Evolutionary conservation across 257 asterid genomes (phyloP), one percentile per base, ranked within the genome.

Genomic region (Eustoma russellianum): DNA sequence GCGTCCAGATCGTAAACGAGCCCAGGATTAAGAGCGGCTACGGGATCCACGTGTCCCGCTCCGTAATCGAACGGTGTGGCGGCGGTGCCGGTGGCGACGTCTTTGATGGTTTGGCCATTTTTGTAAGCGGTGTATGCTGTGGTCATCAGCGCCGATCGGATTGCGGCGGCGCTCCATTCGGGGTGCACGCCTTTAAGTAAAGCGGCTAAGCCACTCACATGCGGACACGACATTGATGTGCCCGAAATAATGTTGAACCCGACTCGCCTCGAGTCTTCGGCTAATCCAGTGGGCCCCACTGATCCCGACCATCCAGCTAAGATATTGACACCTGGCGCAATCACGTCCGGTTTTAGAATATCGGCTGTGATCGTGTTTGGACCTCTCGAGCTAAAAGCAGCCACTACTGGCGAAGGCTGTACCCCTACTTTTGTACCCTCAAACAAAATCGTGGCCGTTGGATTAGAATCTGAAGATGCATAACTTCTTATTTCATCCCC

Each of bases 21-120:
- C 3, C 97, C 98, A 0, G 98, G 98, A 55, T 88, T 51, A 17
- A 81, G 73, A 28, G 98, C 98, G 0, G 98, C 52, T 3, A 81
- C 74, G 17, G 98, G 98, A 70, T 92, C 83, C 72, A 88, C 98
- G 68, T 92, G 94, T 18, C 97, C 97, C 0, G 98, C 69, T 0
- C 98, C 97, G 13, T 82, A 82, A 53, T 88, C 95, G 52, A 72
- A 85, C 57, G 97, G 79, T 0, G 97, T 88, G 2, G 97, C 77
- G 13, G 94, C 77, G 30, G 79, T 66, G 3, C 98, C 94, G 0
- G 97, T 92, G 8, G 97, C 71, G 0, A 78, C 60, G 8, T 92
- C 97, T 38, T 65, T 70, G 18, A 87, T 46, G 7, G 53, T 14
- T n/a, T 69, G 56, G 2, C 95, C 94, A 8, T 76, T 74, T 15